Base-by-base conservation (phyloP, 352 stramenopile species). In the Globisporangium middletonii region DNA sequence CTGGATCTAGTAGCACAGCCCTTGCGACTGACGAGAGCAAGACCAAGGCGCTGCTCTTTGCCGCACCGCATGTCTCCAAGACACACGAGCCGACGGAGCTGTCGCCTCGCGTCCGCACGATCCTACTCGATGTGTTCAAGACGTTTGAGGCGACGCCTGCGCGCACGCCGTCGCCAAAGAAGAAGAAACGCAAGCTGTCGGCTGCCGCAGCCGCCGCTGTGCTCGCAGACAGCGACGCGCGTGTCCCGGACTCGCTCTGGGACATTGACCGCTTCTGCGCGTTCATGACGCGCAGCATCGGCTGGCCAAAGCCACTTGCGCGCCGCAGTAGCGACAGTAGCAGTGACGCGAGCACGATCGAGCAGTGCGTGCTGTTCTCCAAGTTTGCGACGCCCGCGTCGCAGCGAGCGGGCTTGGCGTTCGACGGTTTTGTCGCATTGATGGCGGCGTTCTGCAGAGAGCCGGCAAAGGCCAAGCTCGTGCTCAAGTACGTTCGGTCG, bases 361-460 rank as follows among this genome's bases (percentile, higher is more conserved):
- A 74, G 48, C 65, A 74, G 61, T 91, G 77, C 53, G 64, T 92
- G 38, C 47, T 75, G n/a, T 93, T 93, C 58, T 87, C 80, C 18
- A 86, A 86, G 51, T 82, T 73, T 60, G 73, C 76, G 28, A 65
- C 73, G 13, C 46, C 50, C 6, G 60, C 60, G 18, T 75, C 73
- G 5, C 72, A 61, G 23, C 68, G 73, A 6, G 61, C 48, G 35
- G 27, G 75, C 33, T 52, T 87, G 44, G 61, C 63, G 13, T 50
- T 53, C 4, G 64, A 82, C 37, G 77, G 63, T 27, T 87, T 87
- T 62, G 26, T 83, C 53, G 60, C 62, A 1, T 46, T 80, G 38
- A 65, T 85, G 55, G 51, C 63, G 1, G 61, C 72, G 37, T 71
- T 83, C 56, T 83, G 71, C 57, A 76, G 69, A 19, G 65, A 83